Evolutionary conservation across 768 basidiomycete species (phyloP).

Genomic region (Sarcodon sp.): DNA sequence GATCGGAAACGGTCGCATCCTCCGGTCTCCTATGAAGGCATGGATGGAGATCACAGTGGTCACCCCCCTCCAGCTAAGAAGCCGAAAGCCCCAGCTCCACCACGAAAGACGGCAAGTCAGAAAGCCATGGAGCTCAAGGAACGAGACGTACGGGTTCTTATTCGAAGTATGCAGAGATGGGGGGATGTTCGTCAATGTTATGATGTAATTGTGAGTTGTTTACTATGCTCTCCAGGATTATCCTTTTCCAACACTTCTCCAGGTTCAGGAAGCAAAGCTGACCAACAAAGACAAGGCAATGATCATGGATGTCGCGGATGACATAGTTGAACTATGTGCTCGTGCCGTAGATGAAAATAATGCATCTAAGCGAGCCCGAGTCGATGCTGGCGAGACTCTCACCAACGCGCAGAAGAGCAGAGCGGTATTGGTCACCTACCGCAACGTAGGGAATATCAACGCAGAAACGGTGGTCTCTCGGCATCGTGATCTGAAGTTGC

Average conservation of each 20-base stretch:
- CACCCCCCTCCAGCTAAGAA: constrained; percentile 57
- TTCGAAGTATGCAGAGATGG: constrained; percentile 94
- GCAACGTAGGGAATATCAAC: constrained; percentile 87
- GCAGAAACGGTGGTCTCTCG: constrained; percentile 94
- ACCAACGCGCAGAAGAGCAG: constrained; percentile 94
- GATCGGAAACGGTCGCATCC: constrained; percentile 79
- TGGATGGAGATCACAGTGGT: constrained; percentile 74
- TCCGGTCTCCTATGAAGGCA: constrained; percentile 82
- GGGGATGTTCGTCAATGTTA: constrained; percentile 94
- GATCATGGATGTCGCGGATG: constrained; percentile 85
- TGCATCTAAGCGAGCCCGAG: constrained; percentile 60
- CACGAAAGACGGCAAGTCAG: constrained; percentile 85
- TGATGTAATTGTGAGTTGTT: constrained; percentile 71
- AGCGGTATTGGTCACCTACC: constrained; percentile 86
- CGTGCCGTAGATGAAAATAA: constrained; percentile 79
- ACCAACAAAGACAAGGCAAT: constrained; percentile 89
- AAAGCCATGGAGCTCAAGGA: constrained; percentile 96
- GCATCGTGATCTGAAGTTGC: constrained; percentile 76
- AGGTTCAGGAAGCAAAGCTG: constrained; percentile 86
- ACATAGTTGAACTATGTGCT: constrained; percentile 78
- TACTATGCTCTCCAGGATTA: constrained; percentile 3
- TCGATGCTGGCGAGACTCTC: constrained; percentile 77
- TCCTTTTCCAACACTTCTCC: constrained; percentile 3
- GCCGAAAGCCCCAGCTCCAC: constrained; percentile 55
- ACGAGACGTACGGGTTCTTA: constrained; percentile 89